These are phyloP conservation scores for Annulohypoxylon moriforme DNA, from an alignment of 495 filamentous ascomycete genomes.

Conservation along the genomic window DNA sequence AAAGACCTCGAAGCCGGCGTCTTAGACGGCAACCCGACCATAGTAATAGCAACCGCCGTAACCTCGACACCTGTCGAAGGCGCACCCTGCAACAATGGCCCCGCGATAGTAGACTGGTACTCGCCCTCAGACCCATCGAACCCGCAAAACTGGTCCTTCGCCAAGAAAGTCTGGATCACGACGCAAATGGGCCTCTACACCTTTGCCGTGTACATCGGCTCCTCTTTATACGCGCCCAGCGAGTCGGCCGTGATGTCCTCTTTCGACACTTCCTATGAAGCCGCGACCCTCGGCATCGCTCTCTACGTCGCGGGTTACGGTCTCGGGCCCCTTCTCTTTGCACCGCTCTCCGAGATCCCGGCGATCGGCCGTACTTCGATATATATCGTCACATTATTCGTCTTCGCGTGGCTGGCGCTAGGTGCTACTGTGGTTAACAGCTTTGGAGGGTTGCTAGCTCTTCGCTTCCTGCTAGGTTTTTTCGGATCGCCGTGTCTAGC, in stretches of 20 bases:
- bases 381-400: slow-evolving; percentile 72
- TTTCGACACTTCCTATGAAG: slow-evolving; percentile 64
- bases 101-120: slow-evolving; percentile 66
- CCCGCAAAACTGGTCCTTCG: slow-evolving; percentile 64
- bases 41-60: background rate
- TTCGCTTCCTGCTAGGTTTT: slow-evolving; percentile 78
- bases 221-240: slow-evolving; percentile 58
- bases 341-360: slow-evolving; percentile 71
- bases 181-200: slow-evolving; percentile 66
- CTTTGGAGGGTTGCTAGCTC: slow-evolving; percentile 73
- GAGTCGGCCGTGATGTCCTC: slow-evolving; percentile 57
- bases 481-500: slow-evolving; percentile 80
- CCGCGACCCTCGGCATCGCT: slow-evolving; percentile 64
- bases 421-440: slow-evolving; percentile 80
- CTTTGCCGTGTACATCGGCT: slow-evolving; percentile 61
- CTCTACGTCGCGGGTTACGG: slow-evolving; percentile 74
- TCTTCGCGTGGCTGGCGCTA: slow-evolving; percentile 78
- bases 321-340: slow-evolving; percentile 62
- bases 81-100: background rate
- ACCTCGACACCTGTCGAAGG: background rate
- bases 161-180: slow-evolving; percentile 56
- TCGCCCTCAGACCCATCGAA: slow-evolving; percentile 62
- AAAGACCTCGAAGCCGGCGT: slow-evolving; percentile 35
- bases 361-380: slow-evolving; percentile 72
- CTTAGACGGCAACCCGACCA: slow-evolving; percentile 7